Evolutionary conservation across 345 rosid genomes (phyloP).

Genomic region (Eucalyptus erythrocorys): DNA sequence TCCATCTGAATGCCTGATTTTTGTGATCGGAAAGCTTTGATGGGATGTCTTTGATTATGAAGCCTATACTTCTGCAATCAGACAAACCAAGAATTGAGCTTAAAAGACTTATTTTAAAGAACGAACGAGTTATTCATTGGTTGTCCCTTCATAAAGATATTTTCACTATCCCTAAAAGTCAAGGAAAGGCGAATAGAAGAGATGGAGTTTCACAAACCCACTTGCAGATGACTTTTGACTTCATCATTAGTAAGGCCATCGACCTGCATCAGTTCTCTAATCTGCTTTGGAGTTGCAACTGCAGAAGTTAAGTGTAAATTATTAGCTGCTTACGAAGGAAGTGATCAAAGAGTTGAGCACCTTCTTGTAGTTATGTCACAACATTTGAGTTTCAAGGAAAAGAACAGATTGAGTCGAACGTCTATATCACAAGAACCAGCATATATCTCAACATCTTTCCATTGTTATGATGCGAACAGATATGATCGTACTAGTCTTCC

Average conservation of each 20-base stretch:
- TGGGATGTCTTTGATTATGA: slow-evolving; percentile 38
- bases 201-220: slow-evolving; percentile 2
- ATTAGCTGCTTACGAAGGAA: background rate
- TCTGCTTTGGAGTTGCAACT: slow-evolving; percentile 98
- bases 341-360: background rate
- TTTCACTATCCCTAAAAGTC: background rate
- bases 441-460: background rate
- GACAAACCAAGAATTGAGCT: background rate
- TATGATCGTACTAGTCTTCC: background rate
- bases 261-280: slow-evolving; percentile 89
- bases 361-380: background rate
- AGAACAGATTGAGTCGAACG: background rate
- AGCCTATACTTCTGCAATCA: slow-evolving; percentile 72
- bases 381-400: background rate
- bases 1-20: slow-evolving; percentile 42
- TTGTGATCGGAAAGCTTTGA: slow-evolving; percentile 23
- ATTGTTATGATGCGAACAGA: background rate
- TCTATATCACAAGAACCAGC: background rate
- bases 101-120: background rate
- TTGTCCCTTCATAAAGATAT: background rate
- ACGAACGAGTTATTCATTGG: background rate
- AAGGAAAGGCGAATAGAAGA: background rate
- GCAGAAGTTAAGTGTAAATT: background rate
- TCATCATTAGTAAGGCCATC: slow-evolving; percentile 95
- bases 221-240: slow-evolving; percentile 99